phyloP scores from a whole-genome alignment of 2,329 filamentous ascomycete species.

The Xylariales sp. region DNA sequence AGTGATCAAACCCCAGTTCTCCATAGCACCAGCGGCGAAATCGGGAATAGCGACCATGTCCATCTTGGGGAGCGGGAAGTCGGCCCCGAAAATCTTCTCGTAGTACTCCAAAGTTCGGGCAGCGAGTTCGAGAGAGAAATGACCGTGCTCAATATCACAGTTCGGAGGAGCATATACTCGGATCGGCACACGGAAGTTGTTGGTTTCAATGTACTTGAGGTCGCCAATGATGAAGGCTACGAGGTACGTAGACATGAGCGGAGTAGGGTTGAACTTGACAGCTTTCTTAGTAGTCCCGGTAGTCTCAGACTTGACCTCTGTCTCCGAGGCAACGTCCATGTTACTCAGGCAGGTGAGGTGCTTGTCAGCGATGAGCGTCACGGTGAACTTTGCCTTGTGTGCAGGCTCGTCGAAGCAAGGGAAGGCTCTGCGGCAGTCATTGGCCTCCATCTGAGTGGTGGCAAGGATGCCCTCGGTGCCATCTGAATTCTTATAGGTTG shows the following conservation, averaged over 20 bases:
- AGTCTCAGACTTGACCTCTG: slow-evolving; percentile 62
- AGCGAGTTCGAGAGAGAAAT: slow-evolving; percentile 85
- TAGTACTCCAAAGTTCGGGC: slow-evolving; percentile 90
- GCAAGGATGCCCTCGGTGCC: slow-evolving; percentile 80
- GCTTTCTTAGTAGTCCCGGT: slow-evolving; percentile 68
- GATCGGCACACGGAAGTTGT: slow-evolving; percentile 84
- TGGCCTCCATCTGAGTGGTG: slow-evolving; percentile 94
- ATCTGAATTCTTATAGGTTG: slow-evolving; percentile 80
- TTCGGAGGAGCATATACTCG: slow-evolving; percentile 92
- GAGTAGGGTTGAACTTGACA: slow-evolving; percentile 88
- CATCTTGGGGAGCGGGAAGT: slow-evolving; percentile 89
- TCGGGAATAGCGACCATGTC: slow-evolving; percentile 96
- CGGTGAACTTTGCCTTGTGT: slow-evolving; percentile 87
- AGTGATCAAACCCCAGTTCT: slow-evolving; percentile 96
- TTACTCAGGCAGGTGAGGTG: slow-evolving; percentile 90
- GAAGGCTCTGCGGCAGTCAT: slow-evolving; percentile 87
- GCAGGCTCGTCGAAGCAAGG: slow-evolving; percentile 96
- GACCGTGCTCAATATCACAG: slow-evolving; percentile 84
- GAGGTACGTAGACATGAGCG: slow-evolving; percentile 94
- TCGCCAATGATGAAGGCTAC: slow-evolving; percentile 92
- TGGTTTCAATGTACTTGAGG: slow-evolving; percentile 89
- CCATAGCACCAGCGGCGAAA: slow-evolving; percentile 94
- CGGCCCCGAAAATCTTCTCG: slow-evolving; percentile 86
- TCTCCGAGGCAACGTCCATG: slow-evolving; percentile 87
- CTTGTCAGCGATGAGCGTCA: slow-evolving; percentile 88